A percentile compares a stretch with the other conserved stretches of the same genome.
Evolutionary conservation across 306 rosid genomes (phyloP).

Genomic region (Rubus idaeus): DNA sequence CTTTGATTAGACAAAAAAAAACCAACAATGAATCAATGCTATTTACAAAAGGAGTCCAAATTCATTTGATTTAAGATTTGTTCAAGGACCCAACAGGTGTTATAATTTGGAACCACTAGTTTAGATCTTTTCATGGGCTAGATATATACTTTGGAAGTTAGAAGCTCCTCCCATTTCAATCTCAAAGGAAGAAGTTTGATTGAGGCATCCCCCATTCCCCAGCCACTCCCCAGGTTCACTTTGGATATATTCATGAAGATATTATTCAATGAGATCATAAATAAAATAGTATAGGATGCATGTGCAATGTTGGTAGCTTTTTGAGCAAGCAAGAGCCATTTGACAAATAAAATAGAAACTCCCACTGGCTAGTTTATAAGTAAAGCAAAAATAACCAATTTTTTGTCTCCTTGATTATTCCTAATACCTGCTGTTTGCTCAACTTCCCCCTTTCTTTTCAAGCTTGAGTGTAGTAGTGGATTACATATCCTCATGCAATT

Average conservation of each 20-base stretch:
- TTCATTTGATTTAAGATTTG: neutral
- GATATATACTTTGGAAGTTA: neutral
- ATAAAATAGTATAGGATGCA: neutral
- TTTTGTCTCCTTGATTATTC: neutral
- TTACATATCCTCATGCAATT: neutral
- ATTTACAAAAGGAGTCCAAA: neutral
- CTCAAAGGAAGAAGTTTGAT: neutral
- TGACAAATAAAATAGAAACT: neutral
- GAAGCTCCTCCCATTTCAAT: constrained; percentile 1
- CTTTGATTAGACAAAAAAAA: neutral
- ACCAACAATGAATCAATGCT: neutral
- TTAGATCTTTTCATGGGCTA: neutral
- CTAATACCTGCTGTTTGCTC: neutral
- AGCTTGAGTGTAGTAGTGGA: neutral
- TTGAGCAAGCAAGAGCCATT: constrained; percentile 1
- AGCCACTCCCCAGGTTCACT: neutral
- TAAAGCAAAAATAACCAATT: neutral
- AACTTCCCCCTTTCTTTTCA: neutral
- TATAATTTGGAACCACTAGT: neutral
- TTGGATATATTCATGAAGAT: neutral
- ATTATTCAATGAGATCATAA: neutral
- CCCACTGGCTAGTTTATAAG: neutral
- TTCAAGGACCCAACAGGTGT: neutral
- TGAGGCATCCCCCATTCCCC: neutral
- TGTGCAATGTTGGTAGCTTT: constrained; percentile 11